Conservation (phyloP, 768 basidiomycete genomes). For the Peribolospora kevripleyi region DNA sequence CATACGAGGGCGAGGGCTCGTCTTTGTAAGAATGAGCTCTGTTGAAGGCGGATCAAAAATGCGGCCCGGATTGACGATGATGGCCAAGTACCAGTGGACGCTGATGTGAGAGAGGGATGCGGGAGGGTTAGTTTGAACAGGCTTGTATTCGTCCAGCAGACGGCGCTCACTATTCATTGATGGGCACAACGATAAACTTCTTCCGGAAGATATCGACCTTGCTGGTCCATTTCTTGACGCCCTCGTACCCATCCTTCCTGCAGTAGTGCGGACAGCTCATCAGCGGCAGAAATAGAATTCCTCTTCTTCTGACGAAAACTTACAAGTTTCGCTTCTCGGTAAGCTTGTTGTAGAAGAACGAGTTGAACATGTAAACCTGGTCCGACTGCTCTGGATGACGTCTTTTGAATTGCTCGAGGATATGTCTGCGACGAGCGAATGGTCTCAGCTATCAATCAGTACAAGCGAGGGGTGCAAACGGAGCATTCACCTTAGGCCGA, state of each 20-base stretch:
- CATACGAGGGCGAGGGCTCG: too few species aligned
- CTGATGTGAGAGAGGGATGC: conserved; percentile 22
- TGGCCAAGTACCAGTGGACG: conserved; percentile 88
- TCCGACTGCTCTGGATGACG: conserved; percentile 37
- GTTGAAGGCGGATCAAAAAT: conserved; percentile 27
- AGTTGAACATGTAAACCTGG: conserved; percentile 74
- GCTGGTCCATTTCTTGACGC: conserved; percentile 80
- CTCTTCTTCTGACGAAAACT: neutral
- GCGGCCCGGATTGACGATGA: conserved; percentile 59
- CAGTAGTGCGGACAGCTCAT: neutral
- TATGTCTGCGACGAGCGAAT: conserved; percentile 28
- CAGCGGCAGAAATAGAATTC: neutral
- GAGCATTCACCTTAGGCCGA: conserved; percentile 59
- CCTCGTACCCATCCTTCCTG: conserved; percentile 29
- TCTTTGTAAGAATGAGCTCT: neutral
- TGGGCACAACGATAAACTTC: conserved; percentile 79
- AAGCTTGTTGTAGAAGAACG: conserved; percentile 93
- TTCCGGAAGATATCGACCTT: conserved; percentile 72
- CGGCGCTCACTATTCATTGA: conserved; percentile 65
- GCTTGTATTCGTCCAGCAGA: neutral
- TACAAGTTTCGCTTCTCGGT: conserved; percentile 27
- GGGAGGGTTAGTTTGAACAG: neutral
- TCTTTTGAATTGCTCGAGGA: conserved; percentile 36
- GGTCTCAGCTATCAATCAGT: neutral
- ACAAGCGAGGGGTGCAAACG: neutral